Percentiles rank a stretch among this genome's conserved stretches.
Evolutionary conservation across 2,329 filamentous ascomycete genomes (phyloP).

Genomic region (Didymella arachidicola): DNA sequence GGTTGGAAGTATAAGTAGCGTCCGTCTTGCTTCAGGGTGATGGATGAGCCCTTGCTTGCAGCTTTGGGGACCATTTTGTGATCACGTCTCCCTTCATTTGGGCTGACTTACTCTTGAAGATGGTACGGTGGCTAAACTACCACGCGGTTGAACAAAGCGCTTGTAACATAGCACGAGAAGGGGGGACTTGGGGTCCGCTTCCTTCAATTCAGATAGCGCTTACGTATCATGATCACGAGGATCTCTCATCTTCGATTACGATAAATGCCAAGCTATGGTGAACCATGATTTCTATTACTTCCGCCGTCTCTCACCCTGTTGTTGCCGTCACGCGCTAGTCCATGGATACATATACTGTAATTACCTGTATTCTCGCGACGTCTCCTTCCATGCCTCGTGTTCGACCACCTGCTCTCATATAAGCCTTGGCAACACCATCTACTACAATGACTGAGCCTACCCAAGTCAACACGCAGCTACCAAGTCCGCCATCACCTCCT

Average conservation of each 20-base stretch:
- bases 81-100: too few relatives aligned
- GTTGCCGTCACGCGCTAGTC: background rate
- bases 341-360: background rate
- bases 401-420: background rate
- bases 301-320: background rate
- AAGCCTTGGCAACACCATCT: background rate
- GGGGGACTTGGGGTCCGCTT: too few relatives aligned
- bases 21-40: background rate
- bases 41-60: background rate
- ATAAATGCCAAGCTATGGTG: background rate
- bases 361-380: background rate
- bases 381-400: background rate
- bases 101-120: too few relatives aligned
- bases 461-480: background rate
- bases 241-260: background rate
- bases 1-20: slow-evolving; percentile 19
- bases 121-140: too few relatives aligned
- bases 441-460: background rate
- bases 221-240: background rate
- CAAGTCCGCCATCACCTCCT: background rate
- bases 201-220: background rate
- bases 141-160: too few relatives aligned
- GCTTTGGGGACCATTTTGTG: background rate
- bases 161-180: too few relatives aligned
- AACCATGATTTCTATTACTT: background rate